A percentile compares a stretch with the other conserved stretches of the same genome.
Conservation (phyloP, 2,329 filamentous ascomycete species). For the Apiospora aurea region DNA sequence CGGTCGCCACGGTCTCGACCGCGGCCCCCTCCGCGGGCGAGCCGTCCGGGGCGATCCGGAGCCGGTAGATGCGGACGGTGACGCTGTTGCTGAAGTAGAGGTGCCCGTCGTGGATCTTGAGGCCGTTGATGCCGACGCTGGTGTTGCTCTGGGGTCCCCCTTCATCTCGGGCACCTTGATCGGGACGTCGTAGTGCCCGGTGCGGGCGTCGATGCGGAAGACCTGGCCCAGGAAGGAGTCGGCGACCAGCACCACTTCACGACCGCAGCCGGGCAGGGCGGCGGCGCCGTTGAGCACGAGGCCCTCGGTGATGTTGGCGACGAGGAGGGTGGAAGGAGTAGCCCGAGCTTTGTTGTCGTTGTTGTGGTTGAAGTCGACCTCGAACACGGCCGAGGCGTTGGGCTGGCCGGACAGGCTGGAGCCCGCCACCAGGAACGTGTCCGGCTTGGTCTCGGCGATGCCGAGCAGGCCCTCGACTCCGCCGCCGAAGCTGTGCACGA, state of each 20-base stretch:
- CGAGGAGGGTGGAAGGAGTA: slow-evolving; percentile 26
- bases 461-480: slow-evolving; percentile 35
- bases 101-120: slow-evolving; percentile 31
- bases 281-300: slow-evolving; percentile 32
- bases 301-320: slow-evolving; percentile 30
- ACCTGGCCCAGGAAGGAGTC: slow-evolving; percentile 32
- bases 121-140: slow-evolving; percentile 33
- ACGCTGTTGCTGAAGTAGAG: slow-evolving; percentile 36
- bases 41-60: slow-evolving; percentile 24
- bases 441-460: slow-evolving; percentile 38
- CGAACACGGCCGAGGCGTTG: slow-evolving; percentile 30
- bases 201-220: slow-evolving; percentile 33
- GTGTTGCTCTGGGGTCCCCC: slow-evolving; percentile 24
- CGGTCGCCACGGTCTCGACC: neutral
- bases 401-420: slow-evolving; percentile 25
- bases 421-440: slow-evolving; percentile 32
- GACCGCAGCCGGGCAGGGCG: slow-evolving; percentile 27
- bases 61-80: slow-evolving; percentile 28
- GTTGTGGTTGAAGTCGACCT: slow-evolving; percentile 15
- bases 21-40: neutral
- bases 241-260: slow-evolving; percentile 32
- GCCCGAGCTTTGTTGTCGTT: neutral
- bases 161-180: slow-evolving; percentile 34
- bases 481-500: slow-evolving; percentile 37
- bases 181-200: slow-evolving; percentile 30